Conservation (phyloP, 1,284 basidiomycete genomes). For the Trichosporon faecale region DNA sequence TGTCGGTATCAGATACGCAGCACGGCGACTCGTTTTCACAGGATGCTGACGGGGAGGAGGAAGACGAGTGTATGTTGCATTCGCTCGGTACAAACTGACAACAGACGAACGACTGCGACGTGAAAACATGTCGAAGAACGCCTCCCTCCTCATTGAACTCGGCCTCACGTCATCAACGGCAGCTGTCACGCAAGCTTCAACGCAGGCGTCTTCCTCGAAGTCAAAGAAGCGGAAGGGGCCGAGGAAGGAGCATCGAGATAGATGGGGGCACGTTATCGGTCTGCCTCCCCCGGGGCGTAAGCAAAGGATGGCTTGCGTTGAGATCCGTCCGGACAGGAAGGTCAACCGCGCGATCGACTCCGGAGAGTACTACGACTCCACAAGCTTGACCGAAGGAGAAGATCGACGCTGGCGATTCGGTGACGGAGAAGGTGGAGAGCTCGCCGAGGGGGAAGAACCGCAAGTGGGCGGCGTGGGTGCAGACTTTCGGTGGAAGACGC, state of each 20-base stretch:
- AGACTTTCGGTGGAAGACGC: constrained; percentile 16
- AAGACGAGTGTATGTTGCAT: background rate
- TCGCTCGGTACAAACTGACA: background rate
- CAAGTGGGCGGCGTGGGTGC: constrained; percentile 31
- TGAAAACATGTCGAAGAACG: constrained; percentile 18
- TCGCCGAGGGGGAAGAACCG: constrained; percentile 24
- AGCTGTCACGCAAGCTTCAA: background rate
- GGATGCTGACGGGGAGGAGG: constrained; percentile 4
- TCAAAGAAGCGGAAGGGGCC: background rate
- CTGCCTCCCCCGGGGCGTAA: constrained; percentile 30
- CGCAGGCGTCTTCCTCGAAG: background rate
- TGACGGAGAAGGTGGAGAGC: constrained; percentile 21
- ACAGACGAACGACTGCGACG: constrained; percentile 18
- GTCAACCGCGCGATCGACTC: constrained; percentile 30
- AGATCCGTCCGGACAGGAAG: constrained; percentile 33
- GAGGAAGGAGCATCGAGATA: background rate
- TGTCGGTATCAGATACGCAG: background rate
- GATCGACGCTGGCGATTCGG: constrained; percentile 38
- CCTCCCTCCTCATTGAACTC: constrained; percentile 14
- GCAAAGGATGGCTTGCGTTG: constrained; percentile 40
- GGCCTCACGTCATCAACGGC: background rate
- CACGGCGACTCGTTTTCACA: background rate
- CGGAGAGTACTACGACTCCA: constrained; percentile 36
- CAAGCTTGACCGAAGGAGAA: constrained; percentile 32
- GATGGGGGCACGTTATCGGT: constrained; percentile 33